Percentiles rank a stretch among this genome's conserved stretches.
Conservation (phyloP, 805 yeast genomes). For the Metschnikowia arizonensis region DNA sequence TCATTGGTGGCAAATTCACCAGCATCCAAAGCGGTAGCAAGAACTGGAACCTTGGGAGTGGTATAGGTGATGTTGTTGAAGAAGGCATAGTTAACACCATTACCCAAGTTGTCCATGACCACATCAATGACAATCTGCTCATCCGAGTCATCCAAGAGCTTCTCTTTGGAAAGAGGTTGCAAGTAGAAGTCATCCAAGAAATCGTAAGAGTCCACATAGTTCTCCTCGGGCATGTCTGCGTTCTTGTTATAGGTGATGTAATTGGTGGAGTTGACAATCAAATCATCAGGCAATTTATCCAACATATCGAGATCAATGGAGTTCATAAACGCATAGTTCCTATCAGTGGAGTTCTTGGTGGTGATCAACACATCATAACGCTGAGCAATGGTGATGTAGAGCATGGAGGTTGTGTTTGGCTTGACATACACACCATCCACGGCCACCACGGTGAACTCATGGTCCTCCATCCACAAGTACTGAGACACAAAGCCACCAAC, state of each 20-base stretch:
- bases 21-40: constrained; percentile 73
- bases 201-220: constrained; percentile 41
- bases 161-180: constrained; percentile 29
- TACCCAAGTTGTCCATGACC: constrained; percentile 73
- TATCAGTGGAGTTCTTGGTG: constrained; percentile 59
- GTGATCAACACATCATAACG: constrained; percentile 77
- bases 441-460: constrained; percentile 79
- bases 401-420: constrained; percentile 60
- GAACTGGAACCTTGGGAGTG: constrained; percentile 80
- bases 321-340: constrained; percentile 80
- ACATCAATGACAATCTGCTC: constrained; percentile 66
- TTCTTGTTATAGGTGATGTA: constrained; percentile 55
- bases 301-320: constrained; percentile 78
- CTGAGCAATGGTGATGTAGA: constrained; percentile 88
- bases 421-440: constrained; percentile 89
- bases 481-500: constrained; percentile 91
- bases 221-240: constrained; percentile 39
- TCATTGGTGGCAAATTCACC: constrained; percentile 55
- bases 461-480: constrained; percentile 84
- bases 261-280: constrained; percentile 70
- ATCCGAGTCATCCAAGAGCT: constrained; percentile 63
- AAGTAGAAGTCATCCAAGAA: constrained; percentile 38
- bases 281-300: constrained; percentile 64
- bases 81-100: constrained; percentile 95
- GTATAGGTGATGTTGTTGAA: constrained; percentile 82